phyloP scores from a whole-genome alignment of 2,329 filamentous ascomycete species.

The Hortaea werneckii region DNA sequence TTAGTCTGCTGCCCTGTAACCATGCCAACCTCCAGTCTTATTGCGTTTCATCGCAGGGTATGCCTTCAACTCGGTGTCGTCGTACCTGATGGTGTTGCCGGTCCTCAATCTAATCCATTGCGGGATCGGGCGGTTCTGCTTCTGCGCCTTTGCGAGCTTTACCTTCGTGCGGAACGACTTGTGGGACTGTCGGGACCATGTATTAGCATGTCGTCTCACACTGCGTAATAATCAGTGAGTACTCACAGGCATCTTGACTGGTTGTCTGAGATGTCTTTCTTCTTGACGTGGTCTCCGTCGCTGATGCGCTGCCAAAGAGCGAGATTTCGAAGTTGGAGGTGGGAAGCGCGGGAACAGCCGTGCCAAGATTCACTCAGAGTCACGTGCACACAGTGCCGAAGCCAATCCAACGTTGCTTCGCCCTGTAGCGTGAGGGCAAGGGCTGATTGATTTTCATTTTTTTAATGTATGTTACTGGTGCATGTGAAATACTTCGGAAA shows the following conservation, averaged over 20 bases:
- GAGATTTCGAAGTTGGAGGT: too few species aligned
- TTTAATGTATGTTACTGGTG: too few species aligned
- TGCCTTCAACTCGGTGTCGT: slow-evolving; percentile 11
- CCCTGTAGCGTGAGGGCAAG: too few species aligned
- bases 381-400: too few species aligned
- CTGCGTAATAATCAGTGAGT: not conserved
- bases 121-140: slow-evolving; percentile 99
- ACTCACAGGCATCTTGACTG: slow-evolving; percentile 1
- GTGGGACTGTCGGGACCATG: slow-evolving; percentile 60
- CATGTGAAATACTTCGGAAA: too few species aligned
- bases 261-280: slow-evolving; percentile 9
- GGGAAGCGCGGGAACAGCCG: too few species aligned
- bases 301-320: too few species aligned
- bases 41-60: not conserved
- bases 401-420: too few species aligned
- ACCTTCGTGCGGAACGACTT: slow-evolving; percentile 99
- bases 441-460: too few species aligned
- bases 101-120: slow-evolving; percentile 99
- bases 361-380: too few species aligned
- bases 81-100: slow-evolving; percentile 98
- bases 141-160: slow-evolving; percentile 99
- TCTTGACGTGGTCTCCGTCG: not conserved
- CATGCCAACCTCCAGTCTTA: not conserved
- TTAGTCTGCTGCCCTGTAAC: too few species aligned
- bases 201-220: not conserved